Conservation (phyloP, 192 early-diverging fungal species). For the Phlyctochytrium arcticum region DNA sequence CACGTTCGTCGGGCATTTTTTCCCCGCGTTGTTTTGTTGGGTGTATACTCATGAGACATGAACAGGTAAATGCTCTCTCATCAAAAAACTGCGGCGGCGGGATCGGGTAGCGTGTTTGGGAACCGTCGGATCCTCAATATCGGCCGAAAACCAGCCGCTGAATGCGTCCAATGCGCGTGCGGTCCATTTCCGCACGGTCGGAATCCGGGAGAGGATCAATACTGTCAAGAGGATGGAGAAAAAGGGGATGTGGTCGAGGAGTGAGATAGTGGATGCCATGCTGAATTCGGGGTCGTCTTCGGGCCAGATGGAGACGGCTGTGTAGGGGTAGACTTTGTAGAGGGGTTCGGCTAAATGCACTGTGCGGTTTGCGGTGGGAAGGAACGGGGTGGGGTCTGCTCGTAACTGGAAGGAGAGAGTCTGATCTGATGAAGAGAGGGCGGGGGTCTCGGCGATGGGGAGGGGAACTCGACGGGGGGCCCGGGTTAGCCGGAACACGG, state of each 20-base stretch:
- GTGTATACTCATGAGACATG: constrained; percentile 8
- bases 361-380: not conserved
- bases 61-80: constrained; percentile 16
- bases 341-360: not conserved
- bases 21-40: no score
- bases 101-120: constrained; percentile 16
- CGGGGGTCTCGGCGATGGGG: constrained; percentile 6
- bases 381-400: not conserved
- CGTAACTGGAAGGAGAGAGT: constrained; percentile 12
- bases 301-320: constrained; percentile 26
- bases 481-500: constrained; percentile 20
- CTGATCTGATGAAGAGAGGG: constrained; percentile 5
- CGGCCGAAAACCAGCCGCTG: constrained; percentile 9
- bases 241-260: not conserved
- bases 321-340: not conserved
- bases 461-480: constrained; percentile 4
- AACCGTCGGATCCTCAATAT: constrained; percentile 25
- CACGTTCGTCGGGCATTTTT: no score
- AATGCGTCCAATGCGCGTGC: not conserved
- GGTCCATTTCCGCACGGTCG: not conserved
- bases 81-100: constrained; percentile 18
- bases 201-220: not conserved
- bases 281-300: constrained; percentile 27
- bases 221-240: not conserved
- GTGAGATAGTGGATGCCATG: not conserved